A percentile compares a stretch with the other conserved stretches of the same genome.
Evolutionary conservation across 2,329 filamentous ascomycete species (phyloP).

Genomic region (Cytospora leucostoma): DNA sequence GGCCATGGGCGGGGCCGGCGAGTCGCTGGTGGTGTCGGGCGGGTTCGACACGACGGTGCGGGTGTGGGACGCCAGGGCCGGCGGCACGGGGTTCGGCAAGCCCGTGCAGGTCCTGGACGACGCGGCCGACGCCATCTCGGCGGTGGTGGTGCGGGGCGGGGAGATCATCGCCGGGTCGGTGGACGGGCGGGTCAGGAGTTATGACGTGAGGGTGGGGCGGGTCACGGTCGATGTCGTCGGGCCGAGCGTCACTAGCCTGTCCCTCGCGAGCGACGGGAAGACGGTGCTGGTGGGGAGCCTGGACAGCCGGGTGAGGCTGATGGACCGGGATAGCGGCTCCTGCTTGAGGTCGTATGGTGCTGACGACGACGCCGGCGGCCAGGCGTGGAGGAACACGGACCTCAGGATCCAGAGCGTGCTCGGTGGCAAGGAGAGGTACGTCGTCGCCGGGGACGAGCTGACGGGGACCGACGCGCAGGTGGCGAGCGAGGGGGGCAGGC

Average conservation of each 20-base stretch:
- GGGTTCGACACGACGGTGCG: slow-evolving; percentile 76
- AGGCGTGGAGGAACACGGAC: slow-evolving; percentile 62
- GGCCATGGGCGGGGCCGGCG: slow-evolving; percentile 74
- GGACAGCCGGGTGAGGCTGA: slow-evolving; percentile 75
- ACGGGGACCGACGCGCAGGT: slow-evolving; percentile 33
- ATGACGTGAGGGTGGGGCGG: slow-evolving; percentile 78
- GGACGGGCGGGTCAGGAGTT: slow-evolving; percentile 77
- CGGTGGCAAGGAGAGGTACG: slow-evolving; percentile 74
- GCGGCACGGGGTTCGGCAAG: slow-evolving; percentile 46
- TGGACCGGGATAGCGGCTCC: slow-evolving; percentile 75
- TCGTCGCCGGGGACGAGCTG: slow-evolving; percentile 79
- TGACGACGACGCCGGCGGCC: slow-evolving; percentile 30
- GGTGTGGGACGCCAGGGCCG: slow-evolving; percentile 69
- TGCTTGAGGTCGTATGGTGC: slow-evolving; percentile 71
- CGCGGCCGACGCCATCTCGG: slow-evolving; percentile 68
- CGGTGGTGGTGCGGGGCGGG: slow-evolving; percentile 48
- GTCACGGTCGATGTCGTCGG: slow-evolving; percentile 71
- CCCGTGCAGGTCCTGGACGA: slow-evolving; percentile 74
- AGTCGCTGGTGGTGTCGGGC: slow-evolving; percentile 70
- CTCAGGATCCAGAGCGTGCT: slow-evolving; percentile 75
- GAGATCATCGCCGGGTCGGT: slow-evolving; percentile 77
- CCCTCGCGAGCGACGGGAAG: slow-evolving; percentile 70
- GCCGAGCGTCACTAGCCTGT: slow-evolving; percentile 72
- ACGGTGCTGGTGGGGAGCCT: slow-evolving; percentile 73
- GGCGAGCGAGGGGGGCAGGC: slow-evolving; percentile 54